Evolutionary conservation across 1,139 yeast species (phyloP).

Genomic region (Lodderomyces parapsilosis): DNA sequence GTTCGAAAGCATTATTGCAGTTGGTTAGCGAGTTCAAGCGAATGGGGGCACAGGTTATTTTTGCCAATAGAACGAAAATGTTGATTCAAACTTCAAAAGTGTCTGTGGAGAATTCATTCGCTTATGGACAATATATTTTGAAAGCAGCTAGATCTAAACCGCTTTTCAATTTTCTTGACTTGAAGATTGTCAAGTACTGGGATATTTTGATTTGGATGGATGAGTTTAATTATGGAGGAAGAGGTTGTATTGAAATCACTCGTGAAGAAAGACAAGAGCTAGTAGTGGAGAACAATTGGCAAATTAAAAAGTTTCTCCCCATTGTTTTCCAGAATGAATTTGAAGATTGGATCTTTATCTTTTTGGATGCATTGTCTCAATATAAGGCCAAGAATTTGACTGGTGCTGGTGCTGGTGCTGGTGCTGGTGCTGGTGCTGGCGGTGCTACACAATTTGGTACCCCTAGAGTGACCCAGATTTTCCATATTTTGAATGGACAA

Average conservation of each 20-base stretch:
- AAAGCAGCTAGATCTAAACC: conserved; percentile 81
- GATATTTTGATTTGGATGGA: conserved; percentile 95
- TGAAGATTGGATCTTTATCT: conserved; percentile 80
- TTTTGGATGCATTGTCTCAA: conserved; percentile 68
- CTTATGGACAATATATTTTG: conserved; percentile 85
- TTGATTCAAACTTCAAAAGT: conserved; percentile 73
- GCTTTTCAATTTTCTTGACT: conserved; percentile 76
- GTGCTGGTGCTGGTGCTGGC: too few relatives aligned
- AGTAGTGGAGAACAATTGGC: conserved; percentile 74
- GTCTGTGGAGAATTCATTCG: conserved; percentile 84
- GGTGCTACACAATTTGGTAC: conserved; percentile 41
- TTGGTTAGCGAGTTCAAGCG: conserved; percentile 76
- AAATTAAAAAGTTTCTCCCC: conserved; percentile 73
- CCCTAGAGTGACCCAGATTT: conserved; percentile 66
- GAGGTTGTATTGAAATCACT: conserved; percentile 62
- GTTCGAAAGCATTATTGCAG: conserved; percentile 81
- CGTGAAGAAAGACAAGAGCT: conserved; percentile 57
- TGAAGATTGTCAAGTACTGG: conserved; percentile 80
- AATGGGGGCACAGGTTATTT: conserved; percentile 75
- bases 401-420: too few relatives aligned
- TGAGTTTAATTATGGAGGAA: conserved; percentile 82
- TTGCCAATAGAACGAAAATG: conserved; percentile 77
- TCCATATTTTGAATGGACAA: conserved; percentile 51
- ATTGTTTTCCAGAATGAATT: conserved; percentile 74
- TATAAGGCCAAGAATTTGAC: conserved; percentile 46